Evolutionary conservation across 225 moss, liverwort and hornwort species (phyloP).

Genomic region (Polytrichum commune): DNA sequence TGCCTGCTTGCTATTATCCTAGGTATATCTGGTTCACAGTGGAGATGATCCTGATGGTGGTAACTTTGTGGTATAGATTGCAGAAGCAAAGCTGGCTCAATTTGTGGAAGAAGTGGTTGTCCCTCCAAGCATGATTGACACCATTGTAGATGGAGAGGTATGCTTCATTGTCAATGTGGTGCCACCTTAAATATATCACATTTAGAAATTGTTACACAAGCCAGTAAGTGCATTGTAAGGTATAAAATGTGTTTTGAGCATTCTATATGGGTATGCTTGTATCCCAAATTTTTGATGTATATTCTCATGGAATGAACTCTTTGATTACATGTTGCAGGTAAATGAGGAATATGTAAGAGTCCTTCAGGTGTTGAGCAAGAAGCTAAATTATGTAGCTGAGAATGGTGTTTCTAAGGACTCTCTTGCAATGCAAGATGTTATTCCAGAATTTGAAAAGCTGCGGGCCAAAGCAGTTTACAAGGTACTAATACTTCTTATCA

Average conservation of each 20-base stretch:
- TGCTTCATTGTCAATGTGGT: not conserved
- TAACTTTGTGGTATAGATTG: slow-evolving; percentile 55
- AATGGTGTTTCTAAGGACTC: slow-evolving; percentile 73
- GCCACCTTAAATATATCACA: too few relatives aligned
- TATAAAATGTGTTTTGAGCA: too few relatives aligned
- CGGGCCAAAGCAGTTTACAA: slow-evolving; percentile 83
- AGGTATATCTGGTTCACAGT: too few relatives aligned
- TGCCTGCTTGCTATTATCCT: too few relatives aligned
- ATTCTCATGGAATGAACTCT: too few relatives aligned
- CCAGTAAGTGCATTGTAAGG: too few relatives aligned
- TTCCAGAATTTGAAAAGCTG: slow-evolving; percentile 89
- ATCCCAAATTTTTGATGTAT: too few relatives aligned
- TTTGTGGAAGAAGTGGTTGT: slow-evolving; percentile 97
- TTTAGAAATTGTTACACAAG: too few relatives aligned
- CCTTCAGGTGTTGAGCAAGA: slow-evolving; percentile 86
- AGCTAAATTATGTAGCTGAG: slow-evolving; percentile 75
- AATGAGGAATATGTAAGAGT: slow-evolving; percentile 86
- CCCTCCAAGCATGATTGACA: slow-evolving; percentile 93
- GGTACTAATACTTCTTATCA: slow-evolving; percentile 30
- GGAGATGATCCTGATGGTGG: too few relatives aligned
- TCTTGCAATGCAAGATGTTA: slow-evolving; percentile 84
- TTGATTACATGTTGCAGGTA: slow-evolving; percentile 48
- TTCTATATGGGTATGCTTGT: too few relatives aligned
- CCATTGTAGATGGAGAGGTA: slow-evolving; percentile 97
- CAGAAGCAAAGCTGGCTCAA: slow-evolving; percentile 83